Base-by-base conservation (phyloP, 768 basidiomycete genomes). In the Lentinula boryana region DNA sequence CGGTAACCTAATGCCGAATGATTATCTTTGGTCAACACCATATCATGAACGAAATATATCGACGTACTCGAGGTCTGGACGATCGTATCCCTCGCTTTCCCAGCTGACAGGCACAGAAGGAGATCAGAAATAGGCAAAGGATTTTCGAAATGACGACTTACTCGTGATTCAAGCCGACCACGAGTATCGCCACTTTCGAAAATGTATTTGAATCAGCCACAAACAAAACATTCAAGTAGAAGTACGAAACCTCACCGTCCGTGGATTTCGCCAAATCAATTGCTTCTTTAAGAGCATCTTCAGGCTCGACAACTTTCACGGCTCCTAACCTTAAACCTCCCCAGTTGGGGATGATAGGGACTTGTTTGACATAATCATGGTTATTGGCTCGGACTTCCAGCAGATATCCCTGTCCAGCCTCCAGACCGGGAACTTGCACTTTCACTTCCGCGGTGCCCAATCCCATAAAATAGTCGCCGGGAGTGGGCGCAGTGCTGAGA, bases 11-110 rank as follows among this genome's bases (percentile, higher is more conserved):
- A 60, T 21, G 36, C 2, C 9, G 36, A 48, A 58, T 27, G 5
- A 23, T 8, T 55, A 38, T 36, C 35, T 36, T 31, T n/a, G 8
- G 46, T 8, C 7, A 9, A 6, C n/a, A 18, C 9, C 5, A 38
- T 38, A 15, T 55, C 5, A 1, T 55, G 16, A 18, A 1, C 3
- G 10, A 38, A 33, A 33, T 32, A 18, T 3, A n/a, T 36, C 4
- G 23, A 68, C 70, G 43, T 61, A 80, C 78, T 75, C 73, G 65
- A 81, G 71, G 62, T 78, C 67, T 10, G 73, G 66, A 44, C 86
- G 74, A 66, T 88, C 86, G 63, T 79, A 80, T 2, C 84, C 84
- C 72, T 87, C 86, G 46, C 78, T 80, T 67, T 88, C 85, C 76
- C 77, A 80, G 60, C 71, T 72, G 16, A 32, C 12, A 46, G 43